These are phyloP conservation scores for Thalassia testudinum DNA, from an alignment of 116 monocot genomes.

Conservation along the genomic window DNA sequence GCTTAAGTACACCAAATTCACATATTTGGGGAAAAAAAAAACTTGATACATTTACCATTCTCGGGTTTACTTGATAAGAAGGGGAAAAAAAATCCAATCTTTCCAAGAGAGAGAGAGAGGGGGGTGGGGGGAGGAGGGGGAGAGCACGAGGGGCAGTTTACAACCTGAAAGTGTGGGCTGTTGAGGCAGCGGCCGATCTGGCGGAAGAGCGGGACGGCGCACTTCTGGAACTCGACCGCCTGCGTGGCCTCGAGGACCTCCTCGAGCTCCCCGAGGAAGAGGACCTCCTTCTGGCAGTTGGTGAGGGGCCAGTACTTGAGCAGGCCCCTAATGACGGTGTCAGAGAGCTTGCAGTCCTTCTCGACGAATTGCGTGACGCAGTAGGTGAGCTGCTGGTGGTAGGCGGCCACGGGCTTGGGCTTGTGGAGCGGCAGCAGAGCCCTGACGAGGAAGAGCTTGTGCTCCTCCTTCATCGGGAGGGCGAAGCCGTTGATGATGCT, in stretches of 20 bases:
- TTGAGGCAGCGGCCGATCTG: not conserved
- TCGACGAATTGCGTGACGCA: slow-evolving; percentile 44
- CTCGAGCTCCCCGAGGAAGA: not conserved
- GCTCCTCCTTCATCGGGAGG: slow-evolving; percentile 66
- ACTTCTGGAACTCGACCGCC: not conserved
- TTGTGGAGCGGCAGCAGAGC: slow-evolving; percentile 47
- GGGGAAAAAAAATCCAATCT: too few species aligned
- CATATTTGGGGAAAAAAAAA: too few species aligned
- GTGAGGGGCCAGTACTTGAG: not conserved
- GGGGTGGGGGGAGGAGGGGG: too few species aligned
- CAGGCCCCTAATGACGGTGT: not conserved
- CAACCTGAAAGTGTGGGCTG: not conserved
- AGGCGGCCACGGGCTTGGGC: slow-evolving; percentile 31
- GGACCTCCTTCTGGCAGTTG: not conserved
- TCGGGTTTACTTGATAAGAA: too few species aligned
- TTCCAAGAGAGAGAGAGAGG: too few species aligned
- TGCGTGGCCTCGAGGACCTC: not conserved
- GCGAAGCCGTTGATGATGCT: slow-evolving; percentile 65
- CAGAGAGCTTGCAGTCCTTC: not conserved
- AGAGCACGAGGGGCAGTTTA: too few species aligned
- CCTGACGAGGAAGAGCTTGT: slow-evolving; percentile 51
- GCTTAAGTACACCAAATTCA: too few species aligned
- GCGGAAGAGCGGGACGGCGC: not conserved
- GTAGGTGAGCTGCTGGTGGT: slow-evolving; percentile 54
- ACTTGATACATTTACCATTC: too few species aligned